Percentiles rank a stretch among this genome's conserved stretches.
These are phyloP conservation scores for Globisporangium megalacanthum DNA, from an alignment of 352 stramenopile genomes.

Conservation along the genomic window DNA sequence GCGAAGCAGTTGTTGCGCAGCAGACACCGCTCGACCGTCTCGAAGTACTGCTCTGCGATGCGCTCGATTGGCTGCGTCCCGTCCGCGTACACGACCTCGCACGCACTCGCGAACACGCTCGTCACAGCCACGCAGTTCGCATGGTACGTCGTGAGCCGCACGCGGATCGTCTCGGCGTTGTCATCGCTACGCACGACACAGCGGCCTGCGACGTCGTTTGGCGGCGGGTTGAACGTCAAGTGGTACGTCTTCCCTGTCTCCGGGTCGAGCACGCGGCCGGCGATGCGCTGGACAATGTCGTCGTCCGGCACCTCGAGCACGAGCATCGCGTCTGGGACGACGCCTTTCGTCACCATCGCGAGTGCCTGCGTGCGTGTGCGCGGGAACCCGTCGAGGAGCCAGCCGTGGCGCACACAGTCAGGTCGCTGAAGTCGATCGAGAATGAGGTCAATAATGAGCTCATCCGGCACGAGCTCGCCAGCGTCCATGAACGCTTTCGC, in stretches of 20 bases:
- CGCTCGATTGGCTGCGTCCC: conserved; percentile 44
- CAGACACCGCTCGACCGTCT: conserved; percentile 38
- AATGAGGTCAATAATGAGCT: conserved; percentile 94
- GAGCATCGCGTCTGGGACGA: conserved; percentile 91
- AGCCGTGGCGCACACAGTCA: conserved; percentile 70
- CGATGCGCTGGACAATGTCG: conserved; percentile 92
- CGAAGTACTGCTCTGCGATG: conserved; percentile 53
- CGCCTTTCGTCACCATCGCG: conserved; percentile 46
- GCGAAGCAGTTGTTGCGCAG: conserved; percentile 58
- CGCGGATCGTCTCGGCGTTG: conserved; percentile 86
- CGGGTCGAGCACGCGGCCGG: conserved; percentile 88
- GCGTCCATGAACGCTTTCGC: conserved; percentile 92
- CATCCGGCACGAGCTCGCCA: conserved; percentile 91
- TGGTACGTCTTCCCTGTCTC: conserved; percentile 92
- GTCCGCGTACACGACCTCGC: conserved; percentile 39
- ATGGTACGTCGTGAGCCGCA: conserved; percentile 85
- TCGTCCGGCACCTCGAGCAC: conserved; percentile 93
- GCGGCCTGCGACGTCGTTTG: conserved; percentile 54
- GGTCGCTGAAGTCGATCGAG: conserved; percentile 69
- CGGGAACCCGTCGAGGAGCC: conserved; percentile 95
- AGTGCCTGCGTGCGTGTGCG: conserved; percentile 82
- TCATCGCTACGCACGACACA: conserved; percentile 77
- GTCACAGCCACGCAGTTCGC: conserved; percentile 50
- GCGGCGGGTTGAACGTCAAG: conserved; percentile 77
- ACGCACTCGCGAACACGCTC: conserved; percentile 27